Evolutionary conservation across 805 yeast species (phyloP).

Genomic region (Myxozyma neglecta): DNA sequence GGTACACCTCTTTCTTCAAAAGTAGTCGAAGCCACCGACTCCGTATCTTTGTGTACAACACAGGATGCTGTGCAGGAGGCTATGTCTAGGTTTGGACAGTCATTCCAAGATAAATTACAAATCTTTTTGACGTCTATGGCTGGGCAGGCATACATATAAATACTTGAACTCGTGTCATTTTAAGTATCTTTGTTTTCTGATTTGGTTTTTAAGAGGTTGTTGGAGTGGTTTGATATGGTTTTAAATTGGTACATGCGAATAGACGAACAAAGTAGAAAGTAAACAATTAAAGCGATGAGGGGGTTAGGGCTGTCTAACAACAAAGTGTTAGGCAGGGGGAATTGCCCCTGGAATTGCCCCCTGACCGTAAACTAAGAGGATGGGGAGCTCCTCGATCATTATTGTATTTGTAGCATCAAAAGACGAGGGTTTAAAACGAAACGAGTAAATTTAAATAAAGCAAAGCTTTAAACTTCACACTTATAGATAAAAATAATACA

Average conservation of each 20-base stretch:
- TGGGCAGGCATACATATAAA: constrained; percentile 16
- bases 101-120: constrained; percentile 6
- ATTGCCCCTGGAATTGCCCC: constrained; percentile 13
- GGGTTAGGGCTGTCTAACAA: not conserved
- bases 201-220: not conserved
- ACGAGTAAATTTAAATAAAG: too few species aligned
- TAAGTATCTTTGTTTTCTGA: not conserved
- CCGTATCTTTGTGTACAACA: not conserved
- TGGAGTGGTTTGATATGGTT: not conserved
- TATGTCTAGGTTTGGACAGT: not conserved
- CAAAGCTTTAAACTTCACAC: too few species aligned
- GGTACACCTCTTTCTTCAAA: constrained; percentile 34
- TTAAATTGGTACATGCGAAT: not conserved
- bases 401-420: too few species aligned
- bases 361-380: not conserved
- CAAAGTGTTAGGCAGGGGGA: constrained; percentile 6
- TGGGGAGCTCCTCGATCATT: not conserved
- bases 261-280: not conserved
- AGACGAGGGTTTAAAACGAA: too few species aligned
- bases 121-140: constrained; percentile 2
- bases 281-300: not conserved
- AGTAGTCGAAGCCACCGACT: not conserved
- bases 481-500: too few species aligned
- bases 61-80: constrained; percentile 5
- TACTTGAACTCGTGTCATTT: not conserved